phyloP scores from a whole-genome alignment of 83 land plant species.

The Larix sibirica region DNA sequence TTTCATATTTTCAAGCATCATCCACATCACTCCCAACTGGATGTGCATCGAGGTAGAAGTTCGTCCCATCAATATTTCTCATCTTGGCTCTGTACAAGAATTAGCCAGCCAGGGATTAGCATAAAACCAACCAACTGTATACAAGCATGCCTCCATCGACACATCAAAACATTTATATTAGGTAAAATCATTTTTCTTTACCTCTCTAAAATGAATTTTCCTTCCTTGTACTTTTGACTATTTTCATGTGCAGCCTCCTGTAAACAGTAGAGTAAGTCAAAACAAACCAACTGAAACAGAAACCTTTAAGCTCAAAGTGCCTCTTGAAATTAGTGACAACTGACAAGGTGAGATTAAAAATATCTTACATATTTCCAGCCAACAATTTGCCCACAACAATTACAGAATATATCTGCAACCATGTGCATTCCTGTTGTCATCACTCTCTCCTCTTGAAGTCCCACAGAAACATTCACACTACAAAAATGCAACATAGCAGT shows the following conservation, averaged over 20 bases:
- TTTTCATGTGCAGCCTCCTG: constrained; percentile 56
- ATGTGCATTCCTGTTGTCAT: constrained; percentile 91
- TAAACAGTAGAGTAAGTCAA: background rate
- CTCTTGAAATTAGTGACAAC: too few relatives aligned
- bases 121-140: too few relatives aligned
- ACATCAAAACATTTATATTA: too few relatives aligned
- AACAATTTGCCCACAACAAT: constrained; percentile 80
- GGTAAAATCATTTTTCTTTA: background rate
- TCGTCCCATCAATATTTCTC: background rate
- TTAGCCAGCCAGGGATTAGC: too few relatives aligned
- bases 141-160: too few relatives aligned
- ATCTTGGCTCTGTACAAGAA: background rate
- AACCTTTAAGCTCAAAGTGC: background rate
- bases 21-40: background rate
- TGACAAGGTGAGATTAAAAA: background rate
- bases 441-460: constrained; percentile 73
- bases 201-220: constrained; percentile 55
- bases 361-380: constrained; percentile 95
- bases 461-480: constrained; percentile 81
- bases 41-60: background rate
- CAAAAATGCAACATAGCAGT: constrained; percentile 1
- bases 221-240: constrained; percentile 58
- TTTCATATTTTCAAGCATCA: background rate
- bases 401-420: constrained; percentile 86
- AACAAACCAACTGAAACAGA: background rate